Base-by-base conservation (phyloP, 2,329 filamentous ascomycete species). In the Phialophora tarda region DNA sequence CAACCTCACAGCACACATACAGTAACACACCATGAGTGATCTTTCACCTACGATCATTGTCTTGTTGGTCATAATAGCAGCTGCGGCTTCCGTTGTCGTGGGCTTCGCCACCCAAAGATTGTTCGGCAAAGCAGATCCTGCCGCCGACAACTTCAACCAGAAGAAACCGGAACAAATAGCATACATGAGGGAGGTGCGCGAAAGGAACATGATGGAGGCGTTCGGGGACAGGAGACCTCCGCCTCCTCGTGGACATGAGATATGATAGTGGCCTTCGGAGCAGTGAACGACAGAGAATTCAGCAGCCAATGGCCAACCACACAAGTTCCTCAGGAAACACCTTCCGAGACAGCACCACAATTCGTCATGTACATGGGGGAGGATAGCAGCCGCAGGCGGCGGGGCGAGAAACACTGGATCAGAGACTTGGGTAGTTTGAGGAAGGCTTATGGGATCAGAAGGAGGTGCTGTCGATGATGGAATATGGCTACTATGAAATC, bases 131-230 rank as follows among this genome's bases (percentile, higher is more conserved):
- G 10, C 21, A 17, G 55, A 56, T 26, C 24, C 14, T 10, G 28
- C 17, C 2, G 28, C 21, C 2, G 48, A 26, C n/a, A 41, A 53
- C 8, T 68, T 62, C 53, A 70, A 70, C 21, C 30, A 44, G 11
- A 64, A 55, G 48, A 55, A 54, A 44, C n/a, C 55, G 3, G 53
- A 58, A 24, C 68, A 70, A 38, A 24, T 59, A 30, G 65, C 61
- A 41, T 70, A 68, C 41, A 65, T 66, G 65, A 66, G 68, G 50
- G 68, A 70, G 38, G 63, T 70, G 3, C 63, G 68, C 23, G 14
- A 48, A 11, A 63, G 68, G 28, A 62, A 60, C 24, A 55, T 64
- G 26, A 62, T 64, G 63, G 28, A 32, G n/a, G 53, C 61, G 3
- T 65, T 63, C 30, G 54, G 58, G 14, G 68, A 69, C 14, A 47